Evolutionary conservation across 1,284 basidiomycete genomes (phyloP).

Genomic region (Rhodotorula mucilaginosa): DNA sequence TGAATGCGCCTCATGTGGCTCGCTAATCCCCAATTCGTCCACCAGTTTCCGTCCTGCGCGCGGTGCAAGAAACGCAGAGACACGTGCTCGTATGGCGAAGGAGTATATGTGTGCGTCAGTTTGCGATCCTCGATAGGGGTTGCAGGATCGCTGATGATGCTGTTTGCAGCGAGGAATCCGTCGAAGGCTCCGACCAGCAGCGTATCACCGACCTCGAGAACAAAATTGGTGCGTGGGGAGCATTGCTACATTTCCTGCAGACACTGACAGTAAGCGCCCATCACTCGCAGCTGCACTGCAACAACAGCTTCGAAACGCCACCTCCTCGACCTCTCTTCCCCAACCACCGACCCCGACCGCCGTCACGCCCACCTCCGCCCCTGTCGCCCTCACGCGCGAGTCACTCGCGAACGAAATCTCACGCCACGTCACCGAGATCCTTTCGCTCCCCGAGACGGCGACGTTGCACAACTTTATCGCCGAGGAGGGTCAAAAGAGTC

Average conservation of each 20-base stretch:
- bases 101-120: conserved; percentile 22
- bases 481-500: neutral
- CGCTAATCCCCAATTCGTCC: neutral
- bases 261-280: neutral
- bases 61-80: conserved; percentile 35
- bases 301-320: conserved; percentile 1
- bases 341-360: neutral
- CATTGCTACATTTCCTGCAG: neutral
- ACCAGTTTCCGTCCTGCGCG: conserved; percentile 23
- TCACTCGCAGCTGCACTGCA: conserved; percentile 9
- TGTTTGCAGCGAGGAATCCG: conserved; percentile 21
- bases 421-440: conserved; percentile 6
- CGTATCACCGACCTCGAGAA: conserved; percentile 25
- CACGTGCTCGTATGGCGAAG: conserved; percentile 27
- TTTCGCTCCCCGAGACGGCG: neutral
- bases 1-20: neutral
- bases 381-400: neutral
- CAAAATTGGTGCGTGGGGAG: conserved; percentile 16
- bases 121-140: too few species aligned
- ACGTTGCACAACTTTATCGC: conserved; percentile 4
- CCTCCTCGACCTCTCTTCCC: neutral
- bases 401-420: conserved; percentile 2
- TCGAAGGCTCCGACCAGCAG: conserved; percentile 24
- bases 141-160: neutral
- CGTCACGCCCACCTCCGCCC: neutral